Base-by-base conservation (phyloP, 352 stramenopile genomes). In the Pythium myriotylum region DNA sequence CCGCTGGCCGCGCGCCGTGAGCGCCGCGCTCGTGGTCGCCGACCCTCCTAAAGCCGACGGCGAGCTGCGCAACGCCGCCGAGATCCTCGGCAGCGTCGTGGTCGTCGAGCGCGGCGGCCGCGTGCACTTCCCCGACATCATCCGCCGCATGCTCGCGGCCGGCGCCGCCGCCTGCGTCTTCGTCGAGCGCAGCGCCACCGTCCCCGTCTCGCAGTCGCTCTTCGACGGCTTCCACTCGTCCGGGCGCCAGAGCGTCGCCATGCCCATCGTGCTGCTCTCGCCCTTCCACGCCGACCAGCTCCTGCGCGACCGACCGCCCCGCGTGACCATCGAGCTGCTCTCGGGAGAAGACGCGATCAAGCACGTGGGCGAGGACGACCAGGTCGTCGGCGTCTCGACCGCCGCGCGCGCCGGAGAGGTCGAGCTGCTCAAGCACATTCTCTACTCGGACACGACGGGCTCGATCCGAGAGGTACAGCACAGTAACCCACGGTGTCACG, bases 221-320 rank as follows among this genome's bases (percentile, higher is more conserved):
- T 95, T 95, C 57, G 86, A 95, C 54, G 86, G 86, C 45, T 95
- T 93, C 59, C 86, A 95, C 69, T 95, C 86, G 54, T 95, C 86
- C 1, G 86, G 86, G 12, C 71, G 86, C 16, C 86, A 95, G 53
- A 62, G 65, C 0, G 83, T 93, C 22, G 70, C 78, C 1, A 86
- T 95, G 43, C 86, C 84, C 0, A 91, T 95, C 59, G 75, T 95
- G 47, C 62, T 92, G 59, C 64, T 95, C 27, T 86, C 82, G 23
- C 89, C 88, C 60, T 81, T 81, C 49, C 86, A 95, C 50, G 84
- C 84, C 5, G 82, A 95, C 53, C 79, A 89, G 58, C 54, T 95
- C 20, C 45, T 92, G 1, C 53, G 51, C 0, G 78, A 92, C 29
- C 73, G 77, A 24, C 86, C 86, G 0, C 13, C 67, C 14, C 72